These are phyloP conservation scores for Flaveria robusta DNA, from an alignment of 129 eudicot species.

Conservation along the genomic window DNA sequence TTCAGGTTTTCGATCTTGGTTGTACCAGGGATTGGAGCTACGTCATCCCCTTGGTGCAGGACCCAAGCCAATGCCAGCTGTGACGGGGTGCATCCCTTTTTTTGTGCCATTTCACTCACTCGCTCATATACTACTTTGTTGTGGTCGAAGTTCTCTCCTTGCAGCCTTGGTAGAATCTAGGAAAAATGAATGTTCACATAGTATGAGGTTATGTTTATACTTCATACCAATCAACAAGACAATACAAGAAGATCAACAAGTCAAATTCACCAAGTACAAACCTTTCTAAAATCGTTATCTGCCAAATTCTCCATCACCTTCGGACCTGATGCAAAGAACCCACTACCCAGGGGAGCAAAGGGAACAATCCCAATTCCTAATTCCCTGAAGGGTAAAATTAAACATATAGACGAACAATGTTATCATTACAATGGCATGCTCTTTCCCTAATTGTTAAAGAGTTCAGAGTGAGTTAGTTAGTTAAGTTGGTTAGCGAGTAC, in stretches of 20 bases:
- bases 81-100: conserved; percentile 47
- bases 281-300: conserved; percentile 57
- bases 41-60: conserved; percentile 55
- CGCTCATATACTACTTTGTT: conserved; percentile 35
- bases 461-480: background rate
- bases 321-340: conserved; percentile 54
- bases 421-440: background rate
- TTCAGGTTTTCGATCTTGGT: conserved; percentile 49
- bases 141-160: conserved; percentile 52
- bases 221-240: background rate
- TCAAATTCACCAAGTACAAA: conserved; percentile 27
- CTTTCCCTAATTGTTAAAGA: background rate
- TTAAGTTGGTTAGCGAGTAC: background rate
- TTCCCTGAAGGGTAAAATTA: conserved; percentile 38
- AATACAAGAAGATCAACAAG: background rate
- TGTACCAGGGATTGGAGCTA: conserved; percentile 54
- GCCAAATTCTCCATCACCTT: conserved; percentile 48
- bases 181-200: background rate
- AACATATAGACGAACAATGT: background rate
- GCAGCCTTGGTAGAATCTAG: conserved; percentile 46
- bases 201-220: background rate
- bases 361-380: conserved; percentile 75
- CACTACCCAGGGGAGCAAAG: conserved; percentile 59
- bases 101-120: conserved; percentile 44
- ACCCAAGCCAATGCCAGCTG: conserved; percentile 62